phyloP scores from a whole-genome alignment of 768 basidiomycete genomes.

The Panaeolus cyanescens region DNA sequence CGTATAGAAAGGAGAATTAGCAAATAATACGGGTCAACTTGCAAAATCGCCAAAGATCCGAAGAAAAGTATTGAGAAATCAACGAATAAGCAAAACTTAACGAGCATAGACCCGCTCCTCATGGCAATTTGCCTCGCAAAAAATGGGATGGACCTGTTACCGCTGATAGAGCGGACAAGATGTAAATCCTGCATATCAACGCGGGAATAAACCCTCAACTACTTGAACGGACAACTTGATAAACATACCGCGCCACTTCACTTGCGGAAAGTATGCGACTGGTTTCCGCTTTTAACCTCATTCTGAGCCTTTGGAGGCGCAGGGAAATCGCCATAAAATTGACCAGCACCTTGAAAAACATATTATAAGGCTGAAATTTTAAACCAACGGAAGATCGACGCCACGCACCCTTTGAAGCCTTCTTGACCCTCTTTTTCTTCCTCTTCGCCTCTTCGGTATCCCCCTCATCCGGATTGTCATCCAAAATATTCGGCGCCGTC shows the following conservation, averaged over 20 bases:
- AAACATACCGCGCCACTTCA: slow-evolving; percentile 20
- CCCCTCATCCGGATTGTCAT: slow-evolving; percentile 48
- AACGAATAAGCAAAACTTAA: background rate
- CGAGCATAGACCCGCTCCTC: background rate
- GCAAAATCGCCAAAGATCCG: background rate
- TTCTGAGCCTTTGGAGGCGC: slow-evolving; percentile 66
- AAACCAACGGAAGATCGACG: background rate
- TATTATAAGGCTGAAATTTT: background rate
- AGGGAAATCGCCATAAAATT: slow-evolving; percentile 59
- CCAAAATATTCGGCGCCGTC: slow-evolving; percentile 70
- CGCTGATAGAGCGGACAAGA: background rate
- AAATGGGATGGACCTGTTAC: background rate
- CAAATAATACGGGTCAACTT: background rate
- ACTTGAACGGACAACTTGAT: background rate
- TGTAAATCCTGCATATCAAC: background rate
- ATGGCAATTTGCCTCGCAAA: background rate
- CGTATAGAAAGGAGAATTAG: background rate
- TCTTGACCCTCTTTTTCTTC: slow-evolving; percentile 53
- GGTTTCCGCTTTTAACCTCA: slow-evolving; percentile 69
- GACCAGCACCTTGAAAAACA: slow-evolving; percentile 34
- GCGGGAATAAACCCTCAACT: background rate
- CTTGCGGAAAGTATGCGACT: slow-evolving; percentile 65
- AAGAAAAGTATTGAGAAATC: background rate
- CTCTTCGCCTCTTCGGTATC: slow-evolving; percentile 41
- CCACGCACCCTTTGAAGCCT: slow-evolving; percentile 29